Evolutionary conservation across 495 filamentous ascomycete genomes (phyloP), one percentile per base, ranked within the genome.

Genomic region (Penicillium angulare): DNA sequence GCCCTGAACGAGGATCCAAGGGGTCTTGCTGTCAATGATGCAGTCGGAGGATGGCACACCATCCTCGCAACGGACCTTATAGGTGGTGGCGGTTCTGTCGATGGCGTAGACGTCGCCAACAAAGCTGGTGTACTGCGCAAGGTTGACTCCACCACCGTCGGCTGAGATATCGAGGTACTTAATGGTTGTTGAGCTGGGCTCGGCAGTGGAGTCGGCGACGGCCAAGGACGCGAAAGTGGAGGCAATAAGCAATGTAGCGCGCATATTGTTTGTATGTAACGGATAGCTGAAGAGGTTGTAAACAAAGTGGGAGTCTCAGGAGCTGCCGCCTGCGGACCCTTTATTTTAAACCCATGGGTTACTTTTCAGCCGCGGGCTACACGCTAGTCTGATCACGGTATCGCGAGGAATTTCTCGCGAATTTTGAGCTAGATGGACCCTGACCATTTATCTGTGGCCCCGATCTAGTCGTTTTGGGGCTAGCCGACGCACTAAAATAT

Each of bases 71-170:
- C 29, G 20, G 29, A 46, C 15, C 8, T 46, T 29, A 13, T 46
- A 46, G 18, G 43, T 46, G 3, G 43, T 46, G 31, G 43, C 43
- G 15, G 43, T 15, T n/a, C n/a, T 13, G 12, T 46, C 43, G 6
- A 35, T 22, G 2, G 27, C 43, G 12, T 18, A 8, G 17, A 46
- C 27, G 7, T 13, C 8, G 5, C 8, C 43, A 13, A 13, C 43
- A 10, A 33, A 3, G 17, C 29, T 33, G 20, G 27, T 33, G 43
- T 21, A 33, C 16, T 46, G 17, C 12, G 27, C 27, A 3, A 33
- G 1, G 5, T 23, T 7, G 43, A 34, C 20, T 5, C 22, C 43
- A 41, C 22, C 20, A 9, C 17, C 17, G 8, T n/a, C 9, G 18
- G 12, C n/a, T 22, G 43, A 16, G 26, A 12, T 29, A 3, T n/a